Evolutionary conservation across 768 basidiomycete species (phyloP), one percentile per base, ranked within the genome.

Genomic region (Clathrus columnatus): DNA sequence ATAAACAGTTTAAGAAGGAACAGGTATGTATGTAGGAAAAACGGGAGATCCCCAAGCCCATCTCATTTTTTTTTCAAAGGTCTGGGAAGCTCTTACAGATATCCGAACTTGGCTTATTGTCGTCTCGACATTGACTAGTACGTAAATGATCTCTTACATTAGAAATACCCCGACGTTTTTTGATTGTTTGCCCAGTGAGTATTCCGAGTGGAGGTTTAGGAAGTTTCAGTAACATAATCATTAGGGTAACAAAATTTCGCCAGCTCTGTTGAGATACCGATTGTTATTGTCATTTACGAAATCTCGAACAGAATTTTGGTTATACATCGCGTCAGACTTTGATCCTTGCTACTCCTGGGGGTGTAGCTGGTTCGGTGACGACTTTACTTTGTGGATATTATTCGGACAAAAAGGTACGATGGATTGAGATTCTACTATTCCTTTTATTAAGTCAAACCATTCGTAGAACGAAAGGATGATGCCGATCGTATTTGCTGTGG

Each of bases 301-400:
- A n/a, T 21, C n/a, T n/a, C n/a, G 26, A 26, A 5, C 28, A 59
- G 68, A 73, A 70, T 58, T 82, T 83, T 60, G 82, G 83, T 27
- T 84, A 83, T 51, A 82, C 79, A 79, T 77, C 83, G 6, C 78
- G 73, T 63, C 80, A 83, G 62, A 78, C 82, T 0, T 67, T 85
- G 16, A 83, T 84, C 41, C 62, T 83, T 24, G 74, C 75, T 3
- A 81, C 83, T 0, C 83, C 82, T 2, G 74, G 65, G 21, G 84
- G 83, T 2, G 72, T 68, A 7, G 64, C 85, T 24, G 75, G 72
- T 2, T 72, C 80, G 0, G 42, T 67, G 2, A 81, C 71, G 57
- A 74, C 77, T 1, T 58, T 83, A 17, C 61, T 73, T 5, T 82
- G 80, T 58, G 82, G 82, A 2, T 84, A 79, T 76, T 82, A 81